Percentiles rank a stretch among this genome's conserved stretches.
Evolutionary conservation across 78 protist species (phyloP).

Genomic region (Protostelium mycophagum): DNA sequence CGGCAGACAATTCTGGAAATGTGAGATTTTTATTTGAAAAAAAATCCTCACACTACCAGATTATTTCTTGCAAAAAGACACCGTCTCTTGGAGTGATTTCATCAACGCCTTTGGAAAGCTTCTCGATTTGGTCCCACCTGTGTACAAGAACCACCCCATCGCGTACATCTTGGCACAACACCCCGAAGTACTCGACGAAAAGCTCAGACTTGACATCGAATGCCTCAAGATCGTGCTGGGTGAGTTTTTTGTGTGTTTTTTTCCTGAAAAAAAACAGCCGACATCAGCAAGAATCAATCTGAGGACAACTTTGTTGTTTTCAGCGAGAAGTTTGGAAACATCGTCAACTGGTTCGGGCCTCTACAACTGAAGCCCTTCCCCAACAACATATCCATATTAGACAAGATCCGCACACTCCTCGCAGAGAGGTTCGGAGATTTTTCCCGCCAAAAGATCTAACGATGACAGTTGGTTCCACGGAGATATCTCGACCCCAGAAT

Average conservation of each 20-base stretch:
- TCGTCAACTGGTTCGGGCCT: constrained; percentile 59
- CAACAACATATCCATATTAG: constrained; percentile 24
- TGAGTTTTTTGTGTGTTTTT: background rate
- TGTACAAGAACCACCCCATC: background rate
- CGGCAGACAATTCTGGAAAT: constrained; percentile 65
- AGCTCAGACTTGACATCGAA: constrained; percentile 31
- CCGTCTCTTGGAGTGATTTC: constrained; percentile 10
- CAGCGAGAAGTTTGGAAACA: constrained; percentile 69
- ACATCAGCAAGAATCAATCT: constrained; percentile 13
- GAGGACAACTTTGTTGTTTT: constrained; percentile 49
- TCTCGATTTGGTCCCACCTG: background rate
- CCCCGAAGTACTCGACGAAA: background rate
- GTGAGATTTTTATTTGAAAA: background rate
- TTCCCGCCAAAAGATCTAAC: background rate
- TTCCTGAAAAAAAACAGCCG: background rate
- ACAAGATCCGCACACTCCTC: constrained; percentile 32
- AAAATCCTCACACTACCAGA: background rate
- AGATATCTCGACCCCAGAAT: constrained; percentile 44
- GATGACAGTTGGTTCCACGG: constrained; percentile 64
- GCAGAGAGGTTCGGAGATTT: background rate
- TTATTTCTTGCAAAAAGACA: background rate
- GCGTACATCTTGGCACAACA: background rate
- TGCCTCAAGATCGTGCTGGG: constrained; percentile 44
- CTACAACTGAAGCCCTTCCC: constrained; percentile 18
- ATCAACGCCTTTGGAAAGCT: constrained; percentile 8